A percentile compares a stretch with the other conserved stretches of the same genome.
phyloP scores from a whole-genome alignment of 2,329 filamentous ascomycete genomes.

The Scedosporium apiospermum region DNA sequence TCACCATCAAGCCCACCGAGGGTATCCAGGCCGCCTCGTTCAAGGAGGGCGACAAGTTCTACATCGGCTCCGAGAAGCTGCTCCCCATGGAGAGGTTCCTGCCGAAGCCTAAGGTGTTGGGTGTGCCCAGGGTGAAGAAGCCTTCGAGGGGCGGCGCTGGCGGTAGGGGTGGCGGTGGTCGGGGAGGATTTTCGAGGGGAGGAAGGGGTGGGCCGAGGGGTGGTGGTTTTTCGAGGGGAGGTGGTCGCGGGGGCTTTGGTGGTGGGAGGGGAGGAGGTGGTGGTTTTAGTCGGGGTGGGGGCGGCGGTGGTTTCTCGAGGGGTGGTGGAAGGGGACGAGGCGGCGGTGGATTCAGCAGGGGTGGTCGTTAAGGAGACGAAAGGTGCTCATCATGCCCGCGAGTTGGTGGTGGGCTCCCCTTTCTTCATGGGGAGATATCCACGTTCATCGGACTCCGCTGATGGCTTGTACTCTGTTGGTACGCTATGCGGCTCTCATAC shows the following conservation, averaged over 20 bases:
- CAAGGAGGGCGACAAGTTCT: constrained; percentile 96
- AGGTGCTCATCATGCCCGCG: constrained; percentile 7
- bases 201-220: constrained; percentile 27
- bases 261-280: constrained; percentile 19
- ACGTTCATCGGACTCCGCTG: neutral
- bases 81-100: constrained; percentile 93
- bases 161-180: constrained; percentile 22
- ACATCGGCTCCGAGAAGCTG: constrained; percentile 88
- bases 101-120: constrained; percentile 77
- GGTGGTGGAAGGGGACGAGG: constrained; percentile 17
- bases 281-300: constrained; percentile 21
- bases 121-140: constrained; percentile 53
- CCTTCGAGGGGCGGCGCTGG: constrained; percentile 33
- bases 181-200: constrained; percentile 27
- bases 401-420: neutral
- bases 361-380: constrained; percentile 5
- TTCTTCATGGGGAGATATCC: too few species aligned
- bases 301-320: constrained; percentile 24
- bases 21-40: constrained; percentile 92
- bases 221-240: constrained; percentile 26
- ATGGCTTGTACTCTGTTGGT: neutral
- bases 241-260: constrained; percentile 32
- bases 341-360: constrained; percentile 22
- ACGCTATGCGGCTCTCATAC: neutral
- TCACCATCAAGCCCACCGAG: constrained; percentile 95